These are phyloP conservation scores for Solanum lignicaule DNA, from an alignment of 257 asterid species.

Conservation along the genomic window DNA sequence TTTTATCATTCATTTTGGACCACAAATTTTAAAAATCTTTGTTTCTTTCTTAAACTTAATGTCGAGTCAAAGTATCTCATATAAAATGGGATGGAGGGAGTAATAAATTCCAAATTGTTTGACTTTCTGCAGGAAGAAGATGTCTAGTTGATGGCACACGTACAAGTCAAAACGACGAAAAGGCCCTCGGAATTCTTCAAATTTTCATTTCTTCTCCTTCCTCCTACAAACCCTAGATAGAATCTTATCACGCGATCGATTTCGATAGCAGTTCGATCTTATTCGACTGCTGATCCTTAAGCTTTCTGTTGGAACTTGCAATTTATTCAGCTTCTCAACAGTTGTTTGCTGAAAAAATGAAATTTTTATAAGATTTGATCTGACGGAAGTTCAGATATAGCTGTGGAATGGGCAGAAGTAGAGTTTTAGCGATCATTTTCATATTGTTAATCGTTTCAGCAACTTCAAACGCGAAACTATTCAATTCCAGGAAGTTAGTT, in stretches of 20 bases:
- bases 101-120: background rate
- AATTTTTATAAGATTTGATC: background rate
- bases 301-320: background rate
- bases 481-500: background rate
- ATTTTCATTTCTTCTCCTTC: background rate
- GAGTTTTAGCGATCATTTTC: background rate
- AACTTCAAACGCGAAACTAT: background rate
- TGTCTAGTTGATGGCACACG: background rate
- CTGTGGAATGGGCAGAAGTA: slow-evolving; percentile 6
- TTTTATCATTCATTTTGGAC: too few relatives aligned
- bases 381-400: background rate
- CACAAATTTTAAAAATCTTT: too few relatives aligned
- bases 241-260: background rate
- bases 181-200: background rate
- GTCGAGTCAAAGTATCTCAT: too few relatives aligned
- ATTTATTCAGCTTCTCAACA: background rate
- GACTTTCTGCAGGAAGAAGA: background rate
- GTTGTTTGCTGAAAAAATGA: background rate
- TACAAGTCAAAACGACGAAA: background rate
- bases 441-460: background rate
- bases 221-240: background rate
- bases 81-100: too few relatives aligned
- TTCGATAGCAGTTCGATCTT: background rate
- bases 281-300: background rate
- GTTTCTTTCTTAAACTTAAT: too few relatives aligned